Evolutionary conservation across 148 eudicot species (phyloP), one percentile per base, ranked within the genome.

Genomic region (Dysphania ambrosioides): DNA sequence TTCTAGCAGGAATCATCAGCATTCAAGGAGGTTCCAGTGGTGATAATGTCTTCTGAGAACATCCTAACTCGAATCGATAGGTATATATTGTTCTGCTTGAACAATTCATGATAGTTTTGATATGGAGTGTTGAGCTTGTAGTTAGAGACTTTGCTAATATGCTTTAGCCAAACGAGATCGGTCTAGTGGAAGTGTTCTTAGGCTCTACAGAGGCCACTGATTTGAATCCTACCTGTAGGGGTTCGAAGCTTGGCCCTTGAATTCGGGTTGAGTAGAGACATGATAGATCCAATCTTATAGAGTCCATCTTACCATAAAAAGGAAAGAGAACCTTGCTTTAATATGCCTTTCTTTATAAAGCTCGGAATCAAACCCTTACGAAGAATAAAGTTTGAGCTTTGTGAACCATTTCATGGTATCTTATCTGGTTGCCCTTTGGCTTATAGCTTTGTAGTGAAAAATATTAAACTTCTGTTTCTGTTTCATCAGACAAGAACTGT

Each of bases 11-110:
- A 79, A 73, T 84, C 87, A 24, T 73, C 87, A 12, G 51, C 58
- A n/a, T 84, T 82, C 75, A 84, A 68, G 73, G 79, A 84, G 38
- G 82, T 84, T 12, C 85, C 87, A 1, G 85, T 84, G 67, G 85
- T 84, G 36, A 79, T 84, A 44, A 84, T 81, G 87, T 84, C 87
- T 15, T 84, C 87, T 42, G 87, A 84, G 80, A 84, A 84, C 79
- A 79, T 84, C 60, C 80, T 79, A 58, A 65, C 82, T 57, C 83
- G 87, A 70, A 84, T 84, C n/a, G 72, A 84, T 77, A 84, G 83
- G 87, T 84, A 79, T 31, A 85, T 84, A 79, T 31, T 30, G 6
- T 15, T 67, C 12, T 16, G 18, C 19, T 16, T 53, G 1, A n/a
- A 16, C 9, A 30, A 16, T 32, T 29, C 8, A 13, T 60, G 62